Conservation (phyloP, 1,284 basidiomycete species). For the Trichosporon ovoides region DNA sequence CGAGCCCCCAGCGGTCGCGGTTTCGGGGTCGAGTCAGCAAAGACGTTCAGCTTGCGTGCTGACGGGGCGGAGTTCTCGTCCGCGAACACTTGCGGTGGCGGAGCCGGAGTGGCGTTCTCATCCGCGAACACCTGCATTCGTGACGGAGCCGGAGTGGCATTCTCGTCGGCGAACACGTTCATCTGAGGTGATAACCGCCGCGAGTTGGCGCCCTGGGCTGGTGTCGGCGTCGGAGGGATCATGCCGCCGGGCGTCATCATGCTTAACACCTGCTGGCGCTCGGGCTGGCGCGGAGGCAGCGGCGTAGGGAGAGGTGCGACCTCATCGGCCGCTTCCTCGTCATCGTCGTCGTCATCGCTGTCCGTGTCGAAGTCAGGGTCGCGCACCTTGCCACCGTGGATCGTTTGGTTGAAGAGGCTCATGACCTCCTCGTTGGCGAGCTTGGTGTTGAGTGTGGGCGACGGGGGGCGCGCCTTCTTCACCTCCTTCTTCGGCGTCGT, state of each 20-base stretch:
- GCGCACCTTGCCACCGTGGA: constrained; percentile 49
- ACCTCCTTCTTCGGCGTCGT: constrained; percentile 34
- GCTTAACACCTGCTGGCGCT: constrained; percentile 13
- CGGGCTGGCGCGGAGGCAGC: constrained; percentile 27
- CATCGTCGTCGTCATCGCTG: constrained; percentile 49
- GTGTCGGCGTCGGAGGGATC: constrained; percentile 49
- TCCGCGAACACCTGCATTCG: constrained; percentile 23
- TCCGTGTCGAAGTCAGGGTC: constrained; percentile 33
- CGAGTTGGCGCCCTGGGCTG: constrained; percentile 19
- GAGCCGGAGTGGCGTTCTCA: constrained; percentile 22
- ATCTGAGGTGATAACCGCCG: neutral
- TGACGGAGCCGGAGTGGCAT: neutral
- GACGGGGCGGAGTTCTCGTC: constrained; percentile 28
- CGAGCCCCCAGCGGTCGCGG: constrained; percentile 31
- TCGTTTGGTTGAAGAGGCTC: constrained; percentile 82
- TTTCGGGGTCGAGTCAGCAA: constrained; percentile 39
- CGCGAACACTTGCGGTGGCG: constrained; percentile 31
- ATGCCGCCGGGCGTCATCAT: constrained; percentile 39
- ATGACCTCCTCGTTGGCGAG: constrained; percentile 89
- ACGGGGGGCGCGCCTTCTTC: constrained; percentile 52
- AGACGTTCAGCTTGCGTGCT: constrained; percentile 36
- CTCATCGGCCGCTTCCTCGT: constrained; percentile 33
- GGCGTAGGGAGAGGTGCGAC: constrained; percentile 37
- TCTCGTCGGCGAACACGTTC: constrained; percentile 13
- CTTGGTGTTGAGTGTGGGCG: constrained; percentile 76